Conservation (phyloP, 139 green algal species). For the Chlamydomonas eustigma region DNA sequence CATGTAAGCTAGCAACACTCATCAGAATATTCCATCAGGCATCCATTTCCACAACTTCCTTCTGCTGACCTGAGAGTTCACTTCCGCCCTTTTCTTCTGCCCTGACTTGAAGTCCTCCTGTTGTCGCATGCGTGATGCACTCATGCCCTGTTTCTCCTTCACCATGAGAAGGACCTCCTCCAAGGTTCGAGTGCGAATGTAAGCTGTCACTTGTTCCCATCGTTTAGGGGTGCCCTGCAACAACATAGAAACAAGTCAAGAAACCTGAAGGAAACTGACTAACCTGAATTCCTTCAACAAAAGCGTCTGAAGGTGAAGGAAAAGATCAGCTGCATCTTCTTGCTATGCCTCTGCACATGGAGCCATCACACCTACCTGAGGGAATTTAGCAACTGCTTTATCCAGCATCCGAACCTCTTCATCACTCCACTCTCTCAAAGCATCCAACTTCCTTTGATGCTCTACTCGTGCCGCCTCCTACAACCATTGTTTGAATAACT, state of each 20-base stretch:
- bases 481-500: no score
- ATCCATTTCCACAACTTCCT: no score
- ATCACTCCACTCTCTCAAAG: slow-evolving; percentile 65
- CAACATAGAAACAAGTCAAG: no score
- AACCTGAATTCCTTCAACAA: no score
- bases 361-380: slow-evolving; percentile 54
- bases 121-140: not conserved
- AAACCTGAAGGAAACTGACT: no score
- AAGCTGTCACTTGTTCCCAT: slow-evolving; percentile 72
- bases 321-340: not conserved
- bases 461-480: not conserved
- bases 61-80: slow-evolving; percentile 35
- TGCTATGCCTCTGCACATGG: not conserved
- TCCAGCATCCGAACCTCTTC: slow-evolving; percentile 90
- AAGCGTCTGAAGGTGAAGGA: no score
- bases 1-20: no score
- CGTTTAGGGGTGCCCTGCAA: slow-evolving; percentile 71
- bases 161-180: slow-evolving; percentile 87
- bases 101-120: slow-evolving; percentile 58
- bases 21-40: not conserved
- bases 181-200: slow-evolving; percentile 74
- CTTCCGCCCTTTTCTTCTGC: slow-evolving; percentile 55
- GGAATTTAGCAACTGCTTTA: slow-evolving; percentile 88
- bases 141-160: slow-evolving; percentile 58
- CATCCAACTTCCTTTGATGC: slow-evolving; percentile 16